Percentiles rank a stretch among this genome's conserved stretches.
Conservation (phyloP, 495 filamentous ascomycete species). For the Aspergillus egyptiacus region DNA sequence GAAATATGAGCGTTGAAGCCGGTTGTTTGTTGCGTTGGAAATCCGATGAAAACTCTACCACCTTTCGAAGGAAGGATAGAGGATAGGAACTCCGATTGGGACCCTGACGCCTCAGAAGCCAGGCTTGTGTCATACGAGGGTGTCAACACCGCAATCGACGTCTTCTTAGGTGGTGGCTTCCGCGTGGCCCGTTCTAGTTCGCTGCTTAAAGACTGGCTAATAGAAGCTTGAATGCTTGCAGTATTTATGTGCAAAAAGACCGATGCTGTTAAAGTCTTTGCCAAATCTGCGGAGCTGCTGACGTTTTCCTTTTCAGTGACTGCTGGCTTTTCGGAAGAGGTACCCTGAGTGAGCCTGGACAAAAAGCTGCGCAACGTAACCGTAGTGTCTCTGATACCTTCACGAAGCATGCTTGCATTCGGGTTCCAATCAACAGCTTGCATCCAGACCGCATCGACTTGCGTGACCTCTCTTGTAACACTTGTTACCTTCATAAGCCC, state of each 20-base stretch:
- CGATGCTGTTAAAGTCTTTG: conserved; percentile 57
- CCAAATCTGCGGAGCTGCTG: conserved; percentile 55
- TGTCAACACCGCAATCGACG: conserved; percentile 78
- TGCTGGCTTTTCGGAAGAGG: conserved; percentile 27
- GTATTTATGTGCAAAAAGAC: conserved; percentile 87
- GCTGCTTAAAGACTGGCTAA: conserved; percentile 58
- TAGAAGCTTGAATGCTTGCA: conserved; percentile 67
- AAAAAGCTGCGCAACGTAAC: conserved; percentile 74
- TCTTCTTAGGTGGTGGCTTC: conserved; percentile 85
- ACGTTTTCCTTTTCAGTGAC: conserved; percentile 22
- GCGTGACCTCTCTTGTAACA: conserved; percentile 72
- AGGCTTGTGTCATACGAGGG: conserved; percentile 81
- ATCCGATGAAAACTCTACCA: conserved; percentile 93
- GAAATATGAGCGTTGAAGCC: conserved; percentile 93
- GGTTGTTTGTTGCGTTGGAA: conserved; percentile 95
- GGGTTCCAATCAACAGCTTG: conserved; percentile 79
- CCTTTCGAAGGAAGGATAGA: conserved; percentile 85
- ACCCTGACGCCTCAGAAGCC: conserved; percentile 52
- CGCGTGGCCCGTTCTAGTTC: conserved; percentile 97
- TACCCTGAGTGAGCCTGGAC: conserved; percentile 55
- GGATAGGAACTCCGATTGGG: conserved; percentile 72
- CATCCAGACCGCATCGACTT: conserved; percentile 91
- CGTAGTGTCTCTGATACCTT: conserved; percentile 39
- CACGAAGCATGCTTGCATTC: conserved; percentile 39
- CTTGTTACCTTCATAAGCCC: conserved; percentile 73